Base-by-base conservation (phyloP, 2,329 filamentous ascomycete genomes). In the Curvularia hawaiiensis region DNA sequence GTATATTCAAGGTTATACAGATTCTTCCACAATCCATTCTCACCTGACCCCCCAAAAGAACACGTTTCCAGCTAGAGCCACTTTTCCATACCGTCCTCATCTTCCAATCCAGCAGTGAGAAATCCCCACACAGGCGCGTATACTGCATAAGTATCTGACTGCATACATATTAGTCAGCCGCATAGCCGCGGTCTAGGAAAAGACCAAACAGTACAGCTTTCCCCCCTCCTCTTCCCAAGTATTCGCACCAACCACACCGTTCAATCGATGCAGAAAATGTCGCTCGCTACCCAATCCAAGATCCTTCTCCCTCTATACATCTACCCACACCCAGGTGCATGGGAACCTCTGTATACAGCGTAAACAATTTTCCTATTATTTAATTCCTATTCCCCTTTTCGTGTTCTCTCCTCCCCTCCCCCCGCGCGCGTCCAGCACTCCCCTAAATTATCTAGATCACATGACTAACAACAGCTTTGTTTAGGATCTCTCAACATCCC, bases 241-340 rank as follows among this genome's bases (percentile, higher is more conserved):
- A 38, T 38, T 38, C 43, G 35, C 26, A 41, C 40, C 26, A 35
- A 39, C 53, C 40, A 33, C 40, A 33, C 24, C 35, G 26, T 40
- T 9, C 18, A 30, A 4, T 18, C 6, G 26, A 28, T 28, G 4
- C 26, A 7, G 35, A 10, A 30, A 26, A 57, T 57, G 54, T 45
- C 50, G 18, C 51, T 9, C 16, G 14, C n/a, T 18, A 28, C 26
- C 10, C 24, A 20, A 46, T 77, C 75, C 1, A 63, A 52, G 44
- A 73, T 83, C 4, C 69, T 83, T 40, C 73, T 83, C 39, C 81
- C 81, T 47, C 75, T 83, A 35, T 83, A 83, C 65, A 75, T 83
- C 31, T 83, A 83, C 66, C 81, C 81, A 31, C 61, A 69, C 43
- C 72, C 74, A 7, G 78, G 76, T 12, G 78, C 80, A 18, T 83